phyloP scores from a whole-genome alignment of 805 yeast species.

The Nakazawaea ishiwadae region DNA sequence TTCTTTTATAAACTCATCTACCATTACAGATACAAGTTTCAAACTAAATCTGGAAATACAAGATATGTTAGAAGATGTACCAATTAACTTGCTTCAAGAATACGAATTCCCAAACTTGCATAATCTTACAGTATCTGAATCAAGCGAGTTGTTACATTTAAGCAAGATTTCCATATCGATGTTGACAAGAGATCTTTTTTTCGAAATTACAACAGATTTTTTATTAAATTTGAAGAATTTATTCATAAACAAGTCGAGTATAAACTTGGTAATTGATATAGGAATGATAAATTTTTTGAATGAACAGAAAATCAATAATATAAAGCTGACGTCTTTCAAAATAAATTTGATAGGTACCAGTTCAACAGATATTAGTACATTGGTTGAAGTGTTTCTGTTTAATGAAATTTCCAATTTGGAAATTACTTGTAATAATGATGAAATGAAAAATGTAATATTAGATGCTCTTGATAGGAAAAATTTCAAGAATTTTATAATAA shows the following conservation, averaged over 20 bases:
- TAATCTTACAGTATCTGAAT: background rate
- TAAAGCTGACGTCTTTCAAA: background rate
- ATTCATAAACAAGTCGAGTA: background rate
- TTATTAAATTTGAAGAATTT: background rate
- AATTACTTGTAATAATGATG: background rate
- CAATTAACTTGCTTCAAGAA: constrained; percentile 4
- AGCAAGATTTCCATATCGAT: constrained; percentile 5
- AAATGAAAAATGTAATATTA: background rate
- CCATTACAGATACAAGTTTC: constrained; percentile 2
- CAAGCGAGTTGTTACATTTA: constrained; percentile 1
- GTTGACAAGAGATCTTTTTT: background rate
- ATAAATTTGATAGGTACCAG: background rate
- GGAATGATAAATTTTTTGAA: background rate
- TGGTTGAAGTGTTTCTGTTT: background rate
- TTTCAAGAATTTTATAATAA: background rate
- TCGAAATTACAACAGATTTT: background rate
- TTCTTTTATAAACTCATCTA: constrained; percentile 7
- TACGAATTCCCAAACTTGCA: constrained; percentile 5
- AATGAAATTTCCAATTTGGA: background rate
- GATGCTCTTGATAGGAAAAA: background rate
- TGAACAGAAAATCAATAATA: background rate
- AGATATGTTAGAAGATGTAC: constrained; percentile 1
- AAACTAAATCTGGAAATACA: background rate
- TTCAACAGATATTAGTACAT: background rate
- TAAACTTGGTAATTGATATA: background rate